These are phyloP conservation scores for Massospora cicadina DNA, from an alignment of 371 early-diverging fungal genomes.

Conservation along the genomic window DNA sequence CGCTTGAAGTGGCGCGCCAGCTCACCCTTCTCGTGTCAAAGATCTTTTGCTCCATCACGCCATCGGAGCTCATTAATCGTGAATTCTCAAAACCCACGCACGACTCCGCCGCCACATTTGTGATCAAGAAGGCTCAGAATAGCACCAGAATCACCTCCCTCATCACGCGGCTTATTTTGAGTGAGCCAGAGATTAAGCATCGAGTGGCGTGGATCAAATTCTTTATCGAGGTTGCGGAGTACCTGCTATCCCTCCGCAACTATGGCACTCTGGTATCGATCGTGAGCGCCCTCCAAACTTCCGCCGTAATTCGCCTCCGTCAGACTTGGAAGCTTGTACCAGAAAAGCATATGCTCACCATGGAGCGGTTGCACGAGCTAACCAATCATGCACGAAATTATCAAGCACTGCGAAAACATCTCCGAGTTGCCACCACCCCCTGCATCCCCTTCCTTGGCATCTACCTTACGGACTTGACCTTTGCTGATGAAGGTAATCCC, in stretches of 20 bases:
- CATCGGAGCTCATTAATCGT: constrained; percentile 42
- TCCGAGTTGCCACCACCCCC: constrained; percentile 44
- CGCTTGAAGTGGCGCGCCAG: constrained; percentile 57
- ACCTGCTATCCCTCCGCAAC: constrained; percentile 38
- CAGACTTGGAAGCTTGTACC: constrained; percentile 50
- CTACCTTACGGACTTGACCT: constrained; percentile 75
- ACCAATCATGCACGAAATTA: constrained; percentile 54
- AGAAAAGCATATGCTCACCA: constrained; percentile 27
- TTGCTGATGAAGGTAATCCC: constrained; percentile 55
- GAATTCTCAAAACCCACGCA: constrained; percentile 31
- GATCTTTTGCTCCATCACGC: constrained; percentile 35
- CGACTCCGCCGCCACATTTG: constrained; percentile 18
- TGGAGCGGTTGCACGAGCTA: constrained; percentile 31
- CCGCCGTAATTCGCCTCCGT: constrained; percentile 50
- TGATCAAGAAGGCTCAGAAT: constrained; percentile 5
- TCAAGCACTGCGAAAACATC: constrained; percentile 43
- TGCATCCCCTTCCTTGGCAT: constrained; percentile 66
- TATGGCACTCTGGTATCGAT: constrained; percentile 66
- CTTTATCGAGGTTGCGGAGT: constrained; percentile 31
- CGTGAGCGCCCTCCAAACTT: constrained; percentile 51
- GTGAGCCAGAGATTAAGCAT: constrained; percentile 53
- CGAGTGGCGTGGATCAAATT: constrained; percentile 61
- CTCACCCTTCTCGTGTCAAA: constrained; percentile 44
- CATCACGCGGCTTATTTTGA: constrained; percentile 60
- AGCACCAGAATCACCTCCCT: constrained; percentile 20